Base-by-base conservation (phyloP, 352 stramenopile species). In the Sclerospora graminicola region DNA sequence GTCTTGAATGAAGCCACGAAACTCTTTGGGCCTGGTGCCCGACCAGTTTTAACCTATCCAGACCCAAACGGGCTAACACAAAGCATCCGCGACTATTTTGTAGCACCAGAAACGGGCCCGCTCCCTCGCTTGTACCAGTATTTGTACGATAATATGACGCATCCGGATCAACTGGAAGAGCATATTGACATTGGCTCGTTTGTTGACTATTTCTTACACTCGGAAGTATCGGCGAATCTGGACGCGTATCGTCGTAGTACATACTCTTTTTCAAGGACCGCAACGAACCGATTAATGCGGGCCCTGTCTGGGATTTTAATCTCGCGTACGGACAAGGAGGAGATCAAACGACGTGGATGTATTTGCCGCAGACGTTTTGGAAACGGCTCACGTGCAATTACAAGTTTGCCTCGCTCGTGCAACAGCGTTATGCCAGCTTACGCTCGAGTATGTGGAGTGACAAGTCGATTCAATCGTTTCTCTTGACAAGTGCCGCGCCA, bases 211-310 rank as follows among this genome's bases (percentile, higher is more conserved):
- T 71, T 86, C 21, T 42, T 86, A 41, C 74, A 84, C 51, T 70
- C 70, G 3, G 74, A 86, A 52, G 44, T 82, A 26, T 81, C 70
- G 10, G 49, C 61, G 27, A 84, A 86, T 41, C 62, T 66, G 8
- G 68, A 84, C 32, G 68, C 70, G 3, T 86, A 86, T 19, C 59
- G 69, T 9, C 60, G 66, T 19, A 84, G 74, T 40, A 53, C 68
- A 7, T 84, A 69, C 55, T n/a, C n/a, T 86, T 83, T 38, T 84
- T 84, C 58, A 84, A 86, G 37, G 71, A 86, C 27, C 74, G 74
- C 19, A 51, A 48, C 8, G 52, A 77, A 23, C 63, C 71, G 8
- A 84, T 86, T 24, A 81, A 86, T 45, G 71, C 71, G 33, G 74
- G 74, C 0, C 71, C 70, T 1, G 64, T 82, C 9, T 86, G 74